Conservation (phyloP, 768 basidiomycete species). For the Daedaleopsis sinensis region DNA sequence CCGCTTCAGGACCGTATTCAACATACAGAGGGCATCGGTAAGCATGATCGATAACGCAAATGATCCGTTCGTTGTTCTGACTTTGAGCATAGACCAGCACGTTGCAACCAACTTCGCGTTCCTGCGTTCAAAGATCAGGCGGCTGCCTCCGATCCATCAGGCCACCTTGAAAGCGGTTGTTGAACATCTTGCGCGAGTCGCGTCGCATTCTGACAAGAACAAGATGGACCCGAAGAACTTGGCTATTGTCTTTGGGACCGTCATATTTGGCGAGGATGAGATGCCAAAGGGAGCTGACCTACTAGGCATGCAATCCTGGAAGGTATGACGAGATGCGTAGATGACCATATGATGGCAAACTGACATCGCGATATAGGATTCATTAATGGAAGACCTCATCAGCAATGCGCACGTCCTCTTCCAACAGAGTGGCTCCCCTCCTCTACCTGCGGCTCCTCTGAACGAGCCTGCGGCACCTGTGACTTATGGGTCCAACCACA, state of each 20-base stretch:
- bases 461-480: constrained; percentile 61
- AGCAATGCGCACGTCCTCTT: constrained; percentile 68
- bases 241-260: constrained; percentile 86
- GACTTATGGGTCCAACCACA: constrained; percentile 73
- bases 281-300: constrained; percentile 75
- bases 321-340: constrained; percentile 47
- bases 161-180: constrained; percentile 79
- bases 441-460: constrained; percentile 72
- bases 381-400: constrained; percentile 87
- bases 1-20: constrained; percentile 80
- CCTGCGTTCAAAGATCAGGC: constrained; percentile 85
- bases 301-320: constrained; percentile 70
- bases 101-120: constrained; percentile 68
- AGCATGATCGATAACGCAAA: constrained; percentile 7
- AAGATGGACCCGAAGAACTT: constrained; percentile 96
- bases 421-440: constrained; percentile 52
- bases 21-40: constrained; percentile 78
- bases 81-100: constrained; percentile 61
- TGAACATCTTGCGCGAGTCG: constrained; percentile 81
- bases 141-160: constrained; percentile 83
- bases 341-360: not conserved
- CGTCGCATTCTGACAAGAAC: constrained; percentile 67
- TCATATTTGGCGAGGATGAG: constrained; percentile 92
- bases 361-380: constrained; percentile 44
- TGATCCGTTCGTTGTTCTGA: not conserved